A percentile compares a stretch with the other conserved stretches of the same genome.
phyloP scores from a whole-genome alignment of 192 early-diverging fungal genomes.

The Coemansia sp. region DNA sequence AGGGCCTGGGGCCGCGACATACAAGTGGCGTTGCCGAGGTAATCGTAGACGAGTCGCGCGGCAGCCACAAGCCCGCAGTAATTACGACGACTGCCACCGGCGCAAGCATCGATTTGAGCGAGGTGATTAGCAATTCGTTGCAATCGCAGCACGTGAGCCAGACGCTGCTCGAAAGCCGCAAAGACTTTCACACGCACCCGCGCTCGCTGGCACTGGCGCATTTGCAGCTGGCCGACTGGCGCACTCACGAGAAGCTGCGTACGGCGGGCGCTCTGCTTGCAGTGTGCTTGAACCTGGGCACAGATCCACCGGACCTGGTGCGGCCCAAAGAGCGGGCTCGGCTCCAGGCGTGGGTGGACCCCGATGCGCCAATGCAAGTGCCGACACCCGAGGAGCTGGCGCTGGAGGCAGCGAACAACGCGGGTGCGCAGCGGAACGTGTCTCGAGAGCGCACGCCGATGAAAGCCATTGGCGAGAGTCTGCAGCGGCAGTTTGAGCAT shows the following conservation, averaged over 20 bases:
- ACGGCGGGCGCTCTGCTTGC: conserved; percentile 85
- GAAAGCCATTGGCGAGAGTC: conserved; percentile 74
- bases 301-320: conserved; percentile 89
- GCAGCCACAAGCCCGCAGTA: conserved; percentile 21
- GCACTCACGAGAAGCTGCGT: conserved; percentile 68
- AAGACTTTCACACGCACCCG: conserved; percentile 53
- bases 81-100: conserved; percentile 43
- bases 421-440: conserved; percentile 15
- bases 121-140: conserved; percentile 26
- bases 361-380: conserved; percentile 60
- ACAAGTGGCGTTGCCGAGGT: conserved; percentile 14
- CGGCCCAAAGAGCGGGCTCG: conserved; percentile 86
- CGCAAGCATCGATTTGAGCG: conserved; percentile 35
- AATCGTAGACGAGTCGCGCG: conserved; percentile 29
- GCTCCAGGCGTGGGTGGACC: conserved; percentile 95
- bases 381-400: conserved; percentile 60
- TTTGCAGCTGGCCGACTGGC: conserved; percentile 62
- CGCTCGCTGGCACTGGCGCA: conserved; percentile 43
- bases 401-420: conserved; percentile 58
- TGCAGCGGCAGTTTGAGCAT: conserved; percentile 92
- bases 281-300: conserved; percentile 94
- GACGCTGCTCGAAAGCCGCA: conserved; percentile 35
- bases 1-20: background rate
- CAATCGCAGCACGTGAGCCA: conserved; percentile 13
- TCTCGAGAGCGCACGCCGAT: conserved; percentile 28